Evolutionary conservation across 257 asterid species (phyloP).

Genomic region (Salvia rosmarinus): DNA sequence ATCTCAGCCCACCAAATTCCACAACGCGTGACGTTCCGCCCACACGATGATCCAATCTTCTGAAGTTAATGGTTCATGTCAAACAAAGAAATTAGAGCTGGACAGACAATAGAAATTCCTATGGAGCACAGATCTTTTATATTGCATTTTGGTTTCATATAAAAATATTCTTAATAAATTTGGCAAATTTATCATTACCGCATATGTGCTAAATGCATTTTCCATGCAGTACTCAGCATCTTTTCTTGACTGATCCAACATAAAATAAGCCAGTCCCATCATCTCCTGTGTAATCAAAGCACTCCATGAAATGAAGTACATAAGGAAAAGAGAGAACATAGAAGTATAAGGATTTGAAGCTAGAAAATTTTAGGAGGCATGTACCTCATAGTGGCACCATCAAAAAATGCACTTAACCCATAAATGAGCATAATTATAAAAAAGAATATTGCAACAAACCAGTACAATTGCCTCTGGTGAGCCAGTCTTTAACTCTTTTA

Average conservation of each 20-base stretch:
- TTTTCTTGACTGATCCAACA: slow-evolving; percentile 90
- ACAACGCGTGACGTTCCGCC: slow-evolving; percentile 80
- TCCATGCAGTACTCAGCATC: slow-evolving; percentile 99
- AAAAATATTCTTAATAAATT: slow-evolving; percentile 11
- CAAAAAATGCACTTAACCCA: not conserved
- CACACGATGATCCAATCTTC: slow-evolving; percentile 80
- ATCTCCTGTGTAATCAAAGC: slow-evolving; percentile 69
- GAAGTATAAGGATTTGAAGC: slow-evolving; percentile 9
- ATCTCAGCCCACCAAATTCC: slow-evolving; percentile 99
- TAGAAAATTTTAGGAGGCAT: not conserved
- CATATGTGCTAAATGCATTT: slow-evolving; percentile 82
- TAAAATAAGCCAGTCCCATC: slow-evolving; percentile 90
- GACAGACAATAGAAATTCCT: slow-evolving; percentile 17
- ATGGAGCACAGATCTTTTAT: slow-evolving; percentile 1
- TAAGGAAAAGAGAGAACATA: slow-evolving; percentile 15
- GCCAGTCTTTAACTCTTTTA: slow-evolving; percentile 20
- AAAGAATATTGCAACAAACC: slow-evolving; percentile 1
- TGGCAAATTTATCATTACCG: slow-evolving; percentile 50
- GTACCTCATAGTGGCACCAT: slow-evolving; percentile 26
- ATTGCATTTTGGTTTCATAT: slow-evolving; percentile 12
- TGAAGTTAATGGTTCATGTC: slow-evolving; percentile 39
- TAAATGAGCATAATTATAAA: slow-evolving; percentile 3
- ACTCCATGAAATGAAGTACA: slow-evolving; percentile 25
- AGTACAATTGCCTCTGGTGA: slow-evolving; percentile 7
- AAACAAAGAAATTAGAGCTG: slow-evolving; percentile 25